Percentiles rank a stretch among this genome's conserved stretches.
Conservation (phyloP, 768 basidiomycete genomes). For the Albatrellus ellisii region DNA sequence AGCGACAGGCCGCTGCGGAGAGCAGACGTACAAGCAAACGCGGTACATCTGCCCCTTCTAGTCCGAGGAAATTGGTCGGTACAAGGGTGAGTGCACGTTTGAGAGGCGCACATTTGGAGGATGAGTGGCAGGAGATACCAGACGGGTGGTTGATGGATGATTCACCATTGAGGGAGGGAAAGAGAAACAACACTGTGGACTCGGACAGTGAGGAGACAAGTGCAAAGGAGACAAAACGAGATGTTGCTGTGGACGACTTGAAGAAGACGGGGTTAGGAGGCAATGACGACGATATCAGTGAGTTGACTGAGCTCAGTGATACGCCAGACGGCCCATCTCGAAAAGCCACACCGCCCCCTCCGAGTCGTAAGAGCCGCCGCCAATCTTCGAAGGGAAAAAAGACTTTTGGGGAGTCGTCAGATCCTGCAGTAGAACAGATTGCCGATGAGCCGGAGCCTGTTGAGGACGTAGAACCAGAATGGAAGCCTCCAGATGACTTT, state of each 20-base stretch:
- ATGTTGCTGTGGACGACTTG: too few species aligned
- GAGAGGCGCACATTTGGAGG: constrained; percentile 32
- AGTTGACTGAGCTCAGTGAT: constrained; percentile 63
- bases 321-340: constrained; percentile 18
- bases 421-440: constrained; percentile 2
- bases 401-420: constrained; percentile 8
- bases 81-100: constrained; percentile 57
- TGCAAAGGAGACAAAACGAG: constrained; percentile 8
- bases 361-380: constrained; percentile 6
- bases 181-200: constrained; percentile 14
- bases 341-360: constrained; percentile 6
- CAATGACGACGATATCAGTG: constrained; percentile 52
- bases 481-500: constrained; percentile 35
- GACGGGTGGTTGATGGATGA: constrained; percentile 49
- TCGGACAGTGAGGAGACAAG: constrained; percentile 12
- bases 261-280: constrained; percentile 44
- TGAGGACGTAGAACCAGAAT: constrained; percentile 15
- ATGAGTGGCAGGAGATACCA: constrained; percentile 69
- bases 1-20: constrained; percentile 31
- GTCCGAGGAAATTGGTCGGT: constrained; percentile 22
- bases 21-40: constrained; percentile 11
- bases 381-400: constrained; percentile 6
- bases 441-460: constrained; percentile 9
- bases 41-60: background rate
- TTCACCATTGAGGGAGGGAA: constrained; percentile 7